Evolutionary conservation across 2,329 filamentous ascomycete genomes (phyloP).

Genomic region (Hymenoscyphus occultus): DNA sequence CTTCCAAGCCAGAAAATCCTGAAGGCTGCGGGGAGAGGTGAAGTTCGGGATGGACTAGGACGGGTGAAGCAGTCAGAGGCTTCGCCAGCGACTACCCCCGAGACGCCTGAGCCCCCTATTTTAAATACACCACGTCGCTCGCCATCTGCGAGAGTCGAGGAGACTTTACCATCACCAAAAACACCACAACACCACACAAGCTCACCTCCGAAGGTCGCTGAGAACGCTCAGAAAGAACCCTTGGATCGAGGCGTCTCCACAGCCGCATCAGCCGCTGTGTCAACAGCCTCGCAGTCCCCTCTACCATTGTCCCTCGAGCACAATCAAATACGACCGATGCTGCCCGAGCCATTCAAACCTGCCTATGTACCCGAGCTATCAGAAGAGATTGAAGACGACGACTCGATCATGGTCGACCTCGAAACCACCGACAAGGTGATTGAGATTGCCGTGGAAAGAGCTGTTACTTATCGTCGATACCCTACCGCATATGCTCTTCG

Average conservation of each 20-base stretch:
- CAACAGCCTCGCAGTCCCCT: constrained; percentile 20
- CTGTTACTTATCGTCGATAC: constrained; percentile 54
- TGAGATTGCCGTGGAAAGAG: constrained; percentile 56
- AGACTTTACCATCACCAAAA: constrained; percentile 11
- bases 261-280: constrained; percentile 17
- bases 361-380: constrained; percentile 2
- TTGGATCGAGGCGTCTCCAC: constrained; percentile 14
- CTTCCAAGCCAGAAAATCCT: constrained; percentile 63
- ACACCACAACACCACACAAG: constrained; percentile 22
- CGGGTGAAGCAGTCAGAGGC: constrained; percentile 29
- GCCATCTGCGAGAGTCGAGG: constrained; percentile 19
- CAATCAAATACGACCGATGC: constrained; percentile 11
- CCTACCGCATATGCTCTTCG: constrained; percentile 61
- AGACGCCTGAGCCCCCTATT: constrained; percentile 27
- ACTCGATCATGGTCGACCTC: constrained; percentile 17
- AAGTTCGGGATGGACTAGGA: constrained; percentile 18
- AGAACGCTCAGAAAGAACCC: constrained; percentile 10
- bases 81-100: constrained; percentile 28
- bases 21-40: constrained; percentile 38
- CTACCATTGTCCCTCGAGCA: constrained; percentile 7
- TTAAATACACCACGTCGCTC: constrained; percentile 18
- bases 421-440: constrained; percentile 49
- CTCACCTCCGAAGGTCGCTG: constrained; percentile 18
- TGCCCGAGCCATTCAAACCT: neutral
- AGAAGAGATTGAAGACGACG: neutral